Evolutionary conservation across 177 flowering plant species (phyloP), one percentile per base, ranked within the genome.

Genomic region (Tripterygium wilfordii): DNA sequence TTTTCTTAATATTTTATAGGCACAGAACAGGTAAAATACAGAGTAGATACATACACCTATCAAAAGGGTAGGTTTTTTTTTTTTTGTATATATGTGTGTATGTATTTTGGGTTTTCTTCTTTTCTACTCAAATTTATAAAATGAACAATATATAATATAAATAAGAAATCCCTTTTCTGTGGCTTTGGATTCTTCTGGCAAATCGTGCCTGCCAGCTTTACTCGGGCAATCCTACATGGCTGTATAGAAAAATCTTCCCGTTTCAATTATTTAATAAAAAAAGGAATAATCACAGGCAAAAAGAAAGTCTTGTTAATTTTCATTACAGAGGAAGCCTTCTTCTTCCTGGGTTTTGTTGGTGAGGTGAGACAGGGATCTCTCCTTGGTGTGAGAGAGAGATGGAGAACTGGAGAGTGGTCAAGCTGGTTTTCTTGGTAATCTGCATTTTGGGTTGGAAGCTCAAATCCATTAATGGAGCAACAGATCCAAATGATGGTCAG

Each of bases 401-500:
- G 70, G 53, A 48, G 62, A 47, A 28, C 5, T 38, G 58, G 70
- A 54, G 28, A 17, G 20, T 35, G 65, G 38, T 39, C 14, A 18
- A 23, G 77, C 45, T 41, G 62, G 30, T 54, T 37, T 29, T 52
- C 54, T 30, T 58, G 44, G 13, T 70, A 26, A 10, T 65, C 64
- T 69, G 79, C 81, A 64, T 79, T 75, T 58, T 60, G 27, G 48
- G 45, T 12, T 68, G 51, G 48, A 42, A 12, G 25, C 62, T 58
- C 18, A 48, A 47, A 39, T 76, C 47, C 49, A 56, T 65, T 42
- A 57, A 72, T 71, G 92, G 66, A 12, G 79, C 59, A 40, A 83
- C 96, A 67, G 81, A 82, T 78, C 79, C 66, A 60, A 21, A 40
- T 5, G 89, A 87, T 52, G 82, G 96, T 86, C 23, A 64, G 79